Conservation (phyloP, 2,329 filamentous ascomycete genomes). For the Diatrype stigma region DNA sequence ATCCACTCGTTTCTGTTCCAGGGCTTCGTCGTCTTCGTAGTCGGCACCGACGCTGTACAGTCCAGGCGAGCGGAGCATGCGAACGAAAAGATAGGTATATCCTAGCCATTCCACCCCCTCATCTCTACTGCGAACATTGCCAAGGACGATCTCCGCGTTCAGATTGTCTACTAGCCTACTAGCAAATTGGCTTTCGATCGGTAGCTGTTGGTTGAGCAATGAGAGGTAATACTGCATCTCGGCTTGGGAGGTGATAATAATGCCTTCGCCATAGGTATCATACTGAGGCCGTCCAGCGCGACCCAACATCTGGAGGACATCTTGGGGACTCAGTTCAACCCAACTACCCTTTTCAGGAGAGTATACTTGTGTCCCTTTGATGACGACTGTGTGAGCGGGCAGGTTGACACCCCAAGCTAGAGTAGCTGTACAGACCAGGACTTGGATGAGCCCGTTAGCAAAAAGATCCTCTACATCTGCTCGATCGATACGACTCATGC, state of each 20-base stretch:
- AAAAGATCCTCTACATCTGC: conserved; percentile 95
- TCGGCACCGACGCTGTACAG: conserved; percentile 94
- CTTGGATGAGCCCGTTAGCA: conserved; percentile 83
- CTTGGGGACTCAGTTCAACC: conserved; percentile 95
- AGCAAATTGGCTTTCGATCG: conserved; percentile 94
- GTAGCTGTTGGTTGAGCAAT: conserved; percentile 91
- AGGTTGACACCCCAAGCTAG: conserved; percentile 98
- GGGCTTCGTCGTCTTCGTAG: conserved; percentile 84
- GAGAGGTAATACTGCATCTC: conserved; percentile 98
- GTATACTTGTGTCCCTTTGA: conserved; percentile 97
- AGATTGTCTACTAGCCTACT: conserved; percentile 92
- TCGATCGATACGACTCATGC: conserved; percentile 93
- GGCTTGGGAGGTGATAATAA: conserved; percentile 92
- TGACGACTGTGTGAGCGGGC: conserved; percentile 95
- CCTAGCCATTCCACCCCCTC: conserved; percentile 99
- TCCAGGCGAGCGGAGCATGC: conserved; percentile 93
- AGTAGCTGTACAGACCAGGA: conserved; percentile 96
- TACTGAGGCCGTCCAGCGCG: conserved; percentile 95
- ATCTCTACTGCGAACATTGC: conserved; percentile 85
- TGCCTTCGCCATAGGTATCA: conserved; percentile 96
- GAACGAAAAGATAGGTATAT: conserved; percentile 95
- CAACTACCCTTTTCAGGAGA: conserved; percentile 98
- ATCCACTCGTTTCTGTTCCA: conserved; percentile 98
- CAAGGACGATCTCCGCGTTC: conserved; percentile 92
- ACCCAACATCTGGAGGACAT: conserved; percentile 97